Evolutionary conservation across 495 filamentous ascomycete species (phyloP), one percentile per base, ranked within the genome.

Genomic region (Aspergillus leporis): DNA sequence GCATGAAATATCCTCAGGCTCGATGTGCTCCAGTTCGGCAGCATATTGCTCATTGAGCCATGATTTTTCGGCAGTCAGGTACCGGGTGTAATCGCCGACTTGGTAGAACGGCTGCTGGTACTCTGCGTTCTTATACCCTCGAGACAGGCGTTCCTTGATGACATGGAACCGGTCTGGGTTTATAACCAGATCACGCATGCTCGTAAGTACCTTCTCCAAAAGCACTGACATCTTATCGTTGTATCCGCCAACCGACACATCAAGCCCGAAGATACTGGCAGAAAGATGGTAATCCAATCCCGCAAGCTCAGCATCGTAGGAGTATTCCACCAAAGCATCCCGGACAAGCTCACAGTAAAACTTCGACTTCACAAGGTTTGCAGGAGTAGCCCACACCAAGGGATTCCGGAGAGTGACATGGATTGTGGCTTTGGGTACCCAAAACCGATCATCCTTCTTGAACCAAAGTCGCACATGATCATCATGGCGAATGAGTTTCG

Each of bases 381-480:
- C 85, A 4, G 94, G 90, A 5, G 89, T 92, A 2, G 90, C 83
- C 70, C 85, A 86, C 22, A 87, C 83, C 34, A 96, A 68, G 5
- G 92, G 89, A 56, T 89, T 97, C 59, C 90, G 84, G 61, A 95
- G 81, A 51, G 85, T 89, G 41, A 96, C 82, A 63, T 91, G 82
- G 16, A 97, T 70, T 61, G 89, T 96, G 0, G 87, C 94, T 71
- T 96, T 97, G 2, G 94, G 94, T 4, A 99, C 94, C 94, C 94
- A 99, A 76, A 97, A 99, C 0, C 86, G 90, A 65, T 99, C 94
- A 64, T 99, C 94, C 74, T 98, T 98, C 82, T 99, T 99, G 75
- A 85, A 97, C 94, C 94, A 99, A n/a, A 90, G 85, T 31, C 94
- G 86, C 2, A 89, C 85, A 8, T 85, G 74, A 19, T 89, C 83